Evolutionary conservation across 108 stramenopile species (phyloP).

Genomic region (Fragilaria radians): DNA sequence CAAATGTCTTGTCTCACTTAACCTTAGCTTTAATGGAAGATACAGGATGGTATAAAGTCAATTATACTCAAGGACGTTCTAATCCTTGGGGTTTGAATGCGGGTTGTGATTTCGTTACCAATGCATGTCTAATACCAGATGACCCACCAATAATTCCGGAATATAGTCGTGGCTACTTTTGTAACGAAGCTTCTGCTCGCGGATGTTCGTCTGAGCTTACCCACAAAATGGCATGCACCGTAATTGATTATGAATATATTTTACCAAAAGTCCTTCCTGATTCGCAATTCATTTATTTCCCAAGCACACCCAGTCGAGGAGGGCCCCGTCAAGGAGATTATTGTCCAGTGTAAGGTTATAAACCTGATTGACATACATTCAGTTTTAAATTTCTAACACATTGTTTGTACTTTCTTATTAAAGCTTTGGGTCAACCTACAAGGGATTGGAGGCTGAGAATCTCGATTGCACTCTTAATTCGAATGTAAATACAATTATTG

Average conservation of each 20-base stretch:
- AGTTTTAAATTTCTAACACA: no score
- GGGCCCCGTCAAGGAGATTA: conserved; percentile 75
- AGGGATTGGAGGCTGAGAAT: conserved; percentile 36
- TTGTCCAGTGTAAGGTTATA: conserved; percentile 75
- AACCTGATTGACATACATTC: conserved; percentile 58
- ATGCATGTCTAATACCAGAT: conserved; percentile 45
- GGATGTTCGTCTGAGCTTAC: background rate
- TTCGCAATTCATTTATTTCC: background rate
- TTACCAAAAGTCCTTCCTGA: conserved; percentile 9
- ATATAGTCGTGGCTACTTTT: conserved; percentile 19
- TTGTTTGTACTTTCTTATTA: no score
- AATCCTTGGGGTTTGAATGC: conserved; percentile 62
- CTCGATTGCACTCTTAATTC: conserved; percentile 60
- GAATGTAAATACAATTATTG: conserved; percentile 43
- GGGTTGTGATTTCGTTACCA: conserved; percentile 72
- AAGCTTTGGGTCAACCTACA: no score
- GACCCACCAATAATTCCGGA: conserved; percentile 25
- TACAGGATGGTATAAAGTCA: conserved; percentile 77
- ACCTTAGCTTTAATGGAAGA: conserved; percentile 81
- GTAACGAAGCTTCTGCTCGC: background rate
- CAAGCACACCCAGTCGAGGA: conserved; percentile 31
- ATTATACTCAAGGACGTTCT: conserved; percentile 39
- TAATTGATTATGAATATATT: conserved; percentile 5
- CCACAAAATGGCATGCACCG: conserved; percentile 3
- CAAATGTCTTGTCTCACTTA: conserved; percentile 57